These are phyloP conservation scores for Trichoderma sp. DNA, from an alignment of 2,329 filamentous ascomycete species.

Conservation along the genomic window DNA sequence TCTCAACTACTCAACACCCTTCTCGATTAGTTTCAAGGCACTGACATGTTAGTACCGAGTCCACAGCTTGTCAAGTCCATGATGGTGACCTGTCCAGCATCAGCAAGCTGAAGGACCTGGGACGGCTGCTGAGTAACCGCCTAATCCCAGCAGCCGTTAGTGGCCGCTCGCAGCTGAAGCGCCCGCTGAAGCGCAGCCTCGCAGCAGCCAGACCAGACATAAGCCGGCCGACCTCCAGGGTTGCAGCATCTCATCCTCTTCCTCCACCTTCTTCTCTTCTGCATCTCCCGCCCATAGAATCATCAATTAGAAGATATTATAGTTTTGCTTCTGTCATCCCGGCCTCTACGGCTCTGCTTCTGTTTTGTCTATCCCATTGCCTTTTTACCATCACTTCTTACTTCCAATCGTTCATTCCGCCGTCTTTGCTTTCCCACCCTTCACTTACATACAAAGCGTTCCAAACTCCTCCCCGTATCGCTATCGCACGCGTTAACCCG, in stretches of 20 bases:
- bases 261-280: background rate
- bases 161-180: background rate
- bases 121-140: too few relatives aligned
- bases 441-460: background rate
- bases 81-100: too few relatives aligned
- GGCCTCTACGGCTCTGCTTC: too few relatives aligned
- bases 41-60: too few relatives aligned
- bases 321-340: background rate
- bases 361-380: background rate
- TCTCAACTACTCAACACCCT: too few relatives aligned
- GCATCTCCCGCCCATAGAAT: background rate
- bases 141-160: background rate
- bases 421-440: background rate
- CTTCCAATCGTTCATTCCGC: too few relatives aligned
- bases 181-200: constrained; percentile 29
- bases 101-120: too few relatives aligned
- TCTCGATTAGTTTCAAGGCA: too few relatives aligned
- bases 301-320: constrained; percentile 1
- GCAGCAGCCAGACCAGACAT: constrained; percentile 15
- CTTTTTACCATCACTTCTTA: background rate
- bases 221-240: background rate
- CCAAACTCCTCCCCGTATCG: constrained; percentile 12
- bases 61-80: too few relatives aligned
- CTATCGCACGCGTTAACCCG: constrained; percentile 20
- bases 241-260: background rate